phyloP scores from a whole-genome alignment of 768 basidiomycete genomes.

The Pulveroboletus sp. region DNA sequence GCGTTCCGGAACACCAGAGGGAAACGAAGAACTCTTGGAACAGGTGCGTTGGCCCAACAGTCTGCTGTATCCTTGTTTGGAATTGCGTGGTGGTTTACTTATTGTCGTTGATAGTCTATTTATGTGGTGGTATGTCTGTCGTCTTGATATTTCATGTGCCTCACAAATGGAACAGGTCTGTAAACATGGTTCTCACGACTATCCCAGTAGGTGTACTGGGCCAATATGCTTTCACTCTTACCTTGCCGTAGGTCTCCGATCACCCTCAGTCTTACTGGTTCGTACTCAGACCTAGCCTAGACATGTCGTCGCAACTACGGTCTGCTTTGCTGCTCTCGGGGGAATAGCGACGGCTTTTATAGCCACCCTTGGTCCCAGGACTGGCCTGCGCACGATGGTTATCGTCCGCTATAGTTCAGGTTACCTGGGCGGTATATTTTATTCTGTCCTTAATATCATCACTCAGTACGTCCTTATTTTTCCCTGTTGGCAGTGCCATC shows the following conservation, averaged over 20 bases:
- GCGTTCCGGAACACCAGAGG: constrained; percentile 49
- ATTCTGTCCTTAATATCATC: constrained; percentile 52
- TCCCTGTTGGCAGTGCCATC: not conserved
- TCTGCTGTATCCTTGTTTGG: not conserved
- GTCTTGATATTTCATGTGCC: not conserved
- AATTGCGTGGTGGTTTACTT: not conserved
- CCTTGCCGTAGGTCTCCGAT: constrained; percentile 37
- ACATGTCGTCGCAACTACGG: constrained; percentile 42
- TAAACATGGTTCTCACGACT: constrained; percentile 45
- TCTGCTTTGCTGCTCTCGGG: constrained; percentile 47
- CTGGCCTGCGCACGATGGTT: constrained; percentile 55
- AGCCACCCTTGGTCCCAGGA: constrained; percentile 51
- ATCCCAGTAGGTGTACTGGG: constrained; percentile 51
- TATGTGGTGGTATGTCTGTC: constrained; percentile 42
- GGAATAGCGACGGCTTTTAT: constrained; percentile 45
- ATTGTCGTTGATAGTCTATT: constrained; percentile 32
- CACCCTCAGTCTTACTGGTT: not conserved
- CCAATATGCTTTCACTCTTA: constrained; percentile 47
- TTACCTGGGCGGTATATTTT: constrained; percentile 47
- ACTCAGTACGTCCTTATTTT: constrained; percentile 34
- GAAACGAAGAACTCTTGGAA: constrained; percentile 44
- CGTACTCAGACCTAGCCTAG: constrained; percentile 21
- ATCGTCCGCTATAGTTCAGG: constrained; percentile 48
- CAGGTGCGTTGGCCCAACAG: constrained; percentile 30
- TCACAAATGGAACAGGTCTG: constrained; percentile 34